Conservation (phyloP, 306 rosid species). For the Amphicarpaea edgeworthii region DNA sequence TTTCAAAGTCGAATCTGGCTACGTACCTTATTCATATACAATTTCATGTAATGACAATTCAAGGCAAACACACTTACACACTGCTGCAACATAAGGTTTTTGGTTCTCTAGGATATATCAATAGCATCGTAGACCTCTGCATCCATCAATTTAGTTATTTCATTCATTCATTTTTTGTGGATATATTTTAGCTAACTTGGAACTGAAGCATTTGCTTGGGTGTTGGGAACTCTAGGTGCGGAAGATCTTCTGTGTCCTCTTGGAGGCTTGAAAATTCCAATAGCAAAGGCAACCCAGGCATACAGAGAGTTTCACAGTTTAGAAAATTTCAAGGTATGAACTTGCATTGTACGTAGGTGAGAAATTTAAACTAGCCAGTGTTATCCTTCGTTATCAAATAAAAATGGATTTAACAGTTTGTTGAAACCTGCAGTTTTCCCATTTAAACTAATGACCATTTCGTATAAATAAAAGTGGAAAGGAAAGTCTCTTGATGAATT, state of each 20-base stretch:
- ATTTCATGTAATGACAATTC: constrained; percentile 26
- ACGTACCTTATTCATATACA: constrained; percentile 5
- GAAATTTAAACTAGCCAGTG: constrained; percentile 4
- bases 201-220: constrained; percentile 32
- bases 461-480: neutral
- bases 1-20: constrained; percentile 28
- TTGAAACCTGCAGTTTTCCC: constrained; percentile 36
- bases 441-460: constrained; percentile 1
- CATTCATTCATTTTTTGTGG: constrained; percentile 16
- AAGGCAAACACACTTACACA: constrained; percentile 1
- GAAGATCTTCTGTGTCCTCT: constrained; percentile 83
- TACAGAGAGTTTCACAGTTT: constrained; percentile 49
- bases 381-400: constrained; percentile 29
- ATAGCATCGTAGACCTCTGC: constrained; percentile 13
- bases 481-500: constrained; percentile 12
- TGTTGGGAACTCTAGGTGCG: constrained; percentile 63
- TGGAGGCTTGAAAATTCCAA: constrained; percentile 62
- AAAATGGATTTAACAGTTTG: neutral
- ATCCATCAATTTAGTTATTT: constrained; percentile 10
- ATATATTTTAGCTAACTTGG: constrained; percentile 31
- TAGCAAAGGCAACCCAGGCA: constrained; percentile 51
- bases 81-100: constrained; percentile 1
- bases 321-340: constrained; percentile 73
- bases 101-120: constrained; percentile 25
- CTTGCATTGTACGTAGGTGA: constrained; percentile 30